These are phyloP conservation scores for Lobosporangium transversale DNA, from an alignment of 192 early-diverging fungal genomes.

Conservation along the genomic window DNA sequence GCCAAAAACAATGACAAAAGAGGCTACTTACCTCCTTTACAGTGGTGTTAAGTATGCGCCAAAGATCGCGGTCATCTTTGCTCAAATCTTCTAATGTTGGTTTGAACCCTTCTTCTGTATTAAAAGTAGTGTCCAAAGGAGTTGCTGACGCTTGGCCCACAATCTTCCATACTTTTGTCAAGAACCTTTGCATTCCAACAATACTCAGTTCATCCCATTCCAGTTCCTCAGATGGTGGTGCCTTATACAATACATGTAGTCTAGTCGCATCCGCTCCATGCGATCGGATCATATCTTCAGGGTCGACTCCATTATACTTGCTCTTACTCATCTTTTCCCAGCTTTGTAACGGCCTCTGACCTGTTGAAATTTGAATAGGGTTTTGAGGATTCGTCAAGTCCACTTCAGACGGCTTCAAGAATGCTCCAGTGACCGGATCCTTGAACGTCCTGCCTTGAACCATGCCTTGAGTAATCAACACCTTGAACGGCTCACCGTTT, in stretches of 20 bases:
- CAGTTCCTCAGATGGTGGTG: constrained; percentile 87
- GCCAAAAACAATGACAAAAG: not conserved
- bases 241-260: constrained; percentile 87
- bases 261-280: constrained; percentile 89
- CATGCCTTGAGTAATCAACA: constrained; percentile 94
- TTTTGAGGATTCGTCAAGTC: constrained; percentile 58
- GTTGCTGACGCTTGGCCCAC: constrained; percentile 46
- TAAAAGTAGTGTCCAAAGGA: not conserved
- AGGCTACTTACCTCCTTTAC: constrained; percentile 63
- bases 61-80: constrained; percentile 61
- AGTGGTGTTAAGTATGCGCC: constrained; percentile 60
- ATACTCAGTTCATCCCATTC: constrained; percentile 93
- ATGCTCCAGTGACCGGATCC: constrained; percentile 75
- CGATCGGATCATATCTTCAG: constrained; percentile 67
- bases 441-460: constrained; percentile 89
- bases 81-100: constrained; percentile 47
- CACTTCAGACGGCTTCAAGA: constrained; percentile 81
- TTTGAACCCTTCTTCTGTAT: no score
- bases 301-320: constrained; percentile 95
- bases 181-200: constrained; percentile 92
- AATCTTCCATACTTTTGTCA: constrained; percentile 68
- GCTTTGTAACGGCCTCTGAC: constrained; percentile 62
- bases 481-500: constrained; percentile 87
- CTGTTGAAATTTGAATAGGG: constrained; percentile 71
- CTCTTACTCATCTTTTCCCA: constrained; percentile 99